Conservation (phyloP, 108 stramenopile species). For the Stephanodiscus triporus region DNA sequence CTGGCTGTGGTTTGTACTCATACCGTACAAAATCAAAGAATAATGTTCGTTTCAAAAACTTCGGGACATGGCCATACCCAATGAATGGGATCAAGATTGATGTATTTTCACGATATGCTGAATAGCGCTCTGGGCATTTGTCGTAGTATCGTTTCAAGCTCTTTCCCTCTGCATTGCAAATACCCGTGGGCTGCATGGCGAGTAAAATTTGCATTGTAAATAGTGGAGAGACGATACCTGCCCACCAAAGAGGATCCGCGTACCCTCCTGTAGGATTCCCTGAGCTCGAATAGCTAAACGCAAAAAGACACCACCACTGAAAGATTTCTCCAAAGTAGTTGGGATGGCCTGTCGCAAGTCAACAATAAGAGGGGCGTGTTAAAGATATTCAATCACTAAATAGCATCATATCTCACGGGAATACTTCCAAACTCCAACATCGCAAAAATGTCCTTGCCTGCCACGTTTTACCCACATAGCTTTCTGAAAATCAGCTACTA, state of each 20-base stretch:
- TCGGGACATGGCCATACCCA: slow-evolving; percentile 55
- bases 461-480: slow-evolving; percentile 60
- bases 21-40: slow-evolving; percentile 70
- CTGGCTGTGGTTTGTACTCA: slow-evolving; percentile 55
- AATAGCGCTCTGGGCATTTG: slow-evolving; percentile 50
- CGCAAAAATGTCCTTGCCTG: slow-evolving; percentile 61
- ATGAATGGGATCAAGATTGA: slow-evolving; percentile 66
- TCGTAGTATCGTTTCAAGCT: slow-evolving; percentile 71
- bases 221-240: slow-evolving; percentile 60
- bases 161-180: slow-evolving; percentile 72
- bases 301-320: slow-evolving; percentile 67
- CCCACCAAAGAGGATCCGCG: slow-evolving; percentile 47
- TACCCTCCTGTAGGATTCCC: slow-evolving; percentile 32
- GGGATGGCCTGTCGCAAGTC: slow-evolving; percentile 43
- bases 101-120: slow-evolving; percentile 56
- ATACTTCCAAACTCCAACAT: slow-evolving; percentile 57
- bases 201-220: slow-evolving; percentile 70
- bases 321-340: slow-evolving; percentile 80
- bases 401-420: slow-evolving; percentile 36
- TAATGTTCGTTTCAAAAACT: slow-evolving; percentile 52
- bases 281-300: slow-evolving; percentile 41
- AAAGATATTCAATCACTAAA: not conserved
- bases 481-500: slow-evolving; percentile 69
- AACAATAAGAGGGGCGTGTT: not conserved
- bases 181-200: slow-evolving; percentile 56